Percentiles rank a stretch among this genome's conserved stretches.
Conservation (phyloP, 2,329 filamentous ascomycete genomes). For the Scedosporium minutisporum region DNA sequence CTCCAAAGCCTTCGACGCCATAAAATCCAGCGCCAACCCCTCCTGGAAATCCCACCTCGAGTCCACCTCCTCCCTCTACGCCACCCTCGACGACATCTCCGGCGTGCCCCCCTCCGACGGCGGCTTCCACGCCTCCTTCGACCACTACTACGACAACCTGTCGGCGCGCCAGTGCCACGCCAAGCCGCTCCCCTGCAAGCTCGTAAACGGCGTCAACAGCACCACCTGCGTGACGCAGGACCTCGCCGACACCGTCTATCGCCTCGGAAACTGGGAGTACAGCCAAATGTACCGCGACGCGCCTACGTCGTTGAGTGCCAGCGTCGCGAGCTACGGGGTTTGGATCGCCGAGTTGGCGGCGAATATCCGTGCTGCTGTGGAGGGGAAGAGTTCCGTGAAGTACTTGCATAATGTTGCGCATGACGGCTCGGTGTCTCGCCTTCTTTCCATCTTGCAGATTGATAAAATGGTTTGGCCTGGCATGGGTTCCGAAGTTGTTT, state of each 20-base stretch:
- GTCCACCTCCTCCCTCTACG: constrained; percentile 44
- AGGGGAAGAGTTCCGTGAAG: constrained; percentile 25
- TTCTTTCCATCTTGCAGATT: constrained; percentile 62
- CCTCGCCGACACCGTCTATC: constrained; percentile 60
- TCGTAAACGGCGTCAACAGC: constrained; percentile 33
- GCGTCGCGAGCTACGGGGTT: constrained; percentile 55
- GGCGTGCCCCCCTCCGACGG: constrained; percentile 46
- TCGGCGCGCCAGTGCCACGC: constrained; percentile 68
- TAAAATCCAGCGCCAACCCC: constrained; percentile 32
- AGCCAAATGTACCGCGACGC: constrained; percentile 65
- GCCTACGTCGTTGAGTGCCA: constrained; percentile 50
- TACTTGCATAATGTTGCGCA: constrained; percentile 76
- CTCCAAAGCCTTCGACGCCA: constrained; percentile 27
- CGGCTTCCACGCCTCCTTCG: constrained; percentile 62
- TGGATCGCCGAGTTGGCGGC: constrained; percentile 63
- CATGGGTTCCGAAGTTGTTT: constrained; percentile 71
- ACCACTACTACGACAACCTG: constrained; percentile 81
- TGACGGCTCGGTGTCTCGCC: constrained; percentile 59
- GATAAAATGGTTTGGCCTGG: constrained; percentile 77
- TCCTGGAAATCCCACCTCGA: constrained; percentile 57
- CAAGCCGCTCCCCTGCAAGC: constrained; percentile 61
- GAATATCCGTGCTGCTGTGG: constrained; percentile 48
- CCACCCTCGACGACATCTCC: constrained; percentile 55
- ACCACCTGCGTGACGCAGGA: constrained; percentile 51
- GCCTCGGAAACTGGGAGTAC: constrained; percentile 74